Conservation (phyloP, 2,329 filamentous ascomycete species). For the Alternaria ventricosa region DNA sequence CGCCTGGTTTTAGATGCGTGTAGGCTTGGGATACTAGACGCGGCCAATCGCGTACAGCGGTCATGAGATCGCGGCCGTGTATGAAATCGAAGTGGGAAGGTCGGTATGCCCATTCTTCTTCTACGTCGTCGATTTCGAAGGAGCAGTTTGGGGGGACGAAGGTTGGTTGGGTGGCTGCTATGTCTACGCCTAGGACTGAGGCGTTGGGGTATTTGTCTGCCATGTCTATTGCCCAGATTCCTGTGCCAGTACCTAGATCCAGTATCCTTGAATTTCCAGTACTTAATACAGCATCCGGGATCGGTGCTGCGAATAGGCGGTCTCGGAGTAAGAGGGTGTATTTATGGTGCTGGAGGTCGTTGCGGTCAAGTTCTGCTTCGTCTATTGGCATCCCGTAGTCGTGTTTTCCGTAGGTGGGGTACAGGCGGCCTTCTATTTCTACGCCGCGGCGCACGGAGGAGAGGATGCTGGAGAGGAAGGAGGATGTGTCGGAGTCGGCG, state of each 20-base stretch:
- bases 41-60: slow-evolving; percentile 40
- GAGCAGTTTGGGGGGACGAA: slow-evolving; percentile 49
- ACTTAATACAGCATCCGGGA: no score
- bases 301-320: slow-evolving; percentile 22
- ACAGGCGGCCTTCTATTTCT: slow-evolving; percentile 27
- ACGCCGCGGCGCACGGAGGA: slow-evolving; percentile 30
- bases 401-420: slow-evolving; percentile 30
- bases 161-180: slow-evolving; percentile 45
- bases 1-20: slow-evolving; percentile 27
- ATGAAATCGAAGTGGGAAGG: slow-evolving; percentile 39
- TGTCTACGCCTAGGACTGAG: slow-evolving; percentile 40
- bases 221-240: slow-evolving; percentile 35
- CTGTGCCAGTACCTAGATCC: slow-evolving; percentile 29
- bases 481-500: slow-evolving; percentile 28
- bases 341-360: slow-evolving; percentile 34
- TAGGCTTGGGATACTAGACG: slow-evolving; percentile 34
- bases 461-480: slow-evolving; percentile 29
- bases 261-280: slow-evolving; percentile 24
- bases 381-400: slow-evolving; percentile 37
- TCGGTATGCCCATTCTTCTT: slow-evolving; percentile 48
- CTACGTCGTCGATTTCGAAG: slow-evolving; percentile 51
- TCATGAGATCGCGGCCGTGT: slow-evolving; percentile 41
- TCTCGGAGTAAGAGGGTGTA: slow-evolving; percentile 27
- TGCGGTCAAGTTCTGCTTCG: slow-evolving; percentile 30
- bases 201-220: slow-evolving; percentile 25